phyloP scores from a whole-genome alignment of 2,329 filamentous ascomycete genomes.

The Phyllosticta citriasiana region DNA sequence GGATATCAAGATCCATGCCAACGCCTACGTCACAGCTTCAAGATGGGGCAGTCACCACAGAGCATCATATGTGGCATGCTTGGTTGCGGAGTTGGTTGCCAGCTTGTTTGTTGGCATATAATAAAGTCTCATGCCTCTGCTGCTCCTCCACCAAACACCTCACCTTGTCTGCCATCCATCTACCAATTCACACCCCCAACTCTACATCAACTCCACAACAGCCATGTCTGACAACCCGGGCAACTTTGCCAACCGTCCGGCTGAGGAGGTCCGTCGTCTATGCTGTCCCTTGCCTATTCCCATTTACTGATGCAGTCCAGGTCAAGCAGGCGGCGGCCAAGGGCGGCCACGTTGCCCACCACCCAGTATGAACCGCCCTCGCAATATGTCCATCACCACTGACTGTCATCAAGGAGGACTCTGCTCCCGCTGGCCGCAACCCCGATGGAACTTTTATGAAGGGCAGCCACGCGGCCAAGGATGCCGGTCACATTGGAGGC shows the following conservation, averaged over 20 bases:
- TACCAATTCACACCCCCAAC: not conserved
- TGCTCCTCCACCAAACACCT: not conserved
- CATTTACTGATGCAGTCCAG: not conserved
- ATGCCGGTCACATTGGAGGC: constrained; percentile 28
- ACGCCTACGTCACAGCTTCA: not conserved
- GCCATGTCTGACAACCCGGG: constrained; percentile 36
- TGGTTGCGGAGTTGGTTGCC: not conserved
- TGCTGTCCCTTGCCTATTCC: not conserved
- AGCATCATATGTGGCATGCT: not conserved
- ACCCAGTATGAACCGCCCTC: not conserved
- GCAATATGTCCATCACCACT: not conserved
- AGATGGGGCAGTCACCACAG: not conserved
- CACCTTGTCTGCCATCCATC: not conserved
- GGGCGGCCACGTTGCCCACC: constrained; percentile 35
- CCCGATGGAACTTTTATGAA: constrained; percentile 30
- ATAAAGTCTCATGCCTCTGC: not conserved
- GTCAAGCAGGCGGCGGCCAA: constrained; percentile 40
- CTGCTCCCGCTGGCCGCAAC: constrained; percentile 20
- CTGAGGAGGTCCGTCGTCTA: constrained; percentile 27
- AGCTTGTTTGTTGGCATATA: not conserved
- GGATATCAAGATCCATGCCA: not conserved
- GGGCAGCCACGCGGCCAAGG: constrained; percentile 27
- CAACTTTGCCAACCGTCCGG: constrained; percentile 45
- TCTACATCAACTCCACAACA: not conserved
- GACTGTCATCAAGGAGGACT: not conserved